phyloP scores from a whole-genome alignment of 2,329 filamentous ascomycete species.

The Verticillium alfalfae region DNA sequence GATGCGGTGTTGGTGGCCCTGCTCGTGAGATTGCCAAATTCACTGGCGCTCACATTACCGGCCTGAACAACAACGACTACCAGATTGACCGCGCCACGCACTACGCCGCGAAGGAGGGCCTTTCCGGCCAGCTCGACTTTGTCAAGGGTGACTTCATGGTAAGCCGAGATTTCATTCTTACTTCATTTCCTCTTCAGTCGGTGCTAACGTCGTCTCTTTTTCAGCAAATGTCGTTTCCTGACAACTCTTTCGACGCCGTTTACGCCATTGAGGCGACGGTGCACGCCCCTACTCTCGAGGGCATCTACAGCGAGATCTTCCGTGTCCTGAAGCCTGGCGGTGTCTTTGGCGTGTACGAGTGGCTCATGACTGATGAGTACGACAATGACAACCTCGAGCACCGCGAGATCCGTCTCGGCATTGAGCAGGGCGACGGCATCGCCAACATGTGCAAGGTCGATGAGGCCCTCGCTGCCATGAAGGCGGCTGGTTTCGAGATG shows the following conservation, averaged over 20 bases:
- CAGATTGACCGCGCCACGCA: slow-evolving; percentile 82
- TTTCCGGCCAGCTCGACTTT: slow-evolving; percentile 71
- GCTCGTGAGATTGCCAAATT: slow-evolving; percentile 93
- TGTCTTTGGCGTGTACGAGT: slow-evolving; percentile 91
- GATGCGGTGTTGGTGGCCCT: slow-evolving; percentile 91
- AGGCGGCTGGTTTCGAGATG: slow-evolving; percentile 71
- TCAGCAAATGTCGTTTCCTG: slow-evolving; percentile 84
- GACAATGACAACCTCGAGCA: slow-evolving; percentile 79
- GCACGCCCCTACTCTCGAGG: slow-evolving; percentile 79
- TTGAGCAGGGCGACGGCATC: slow-evolving; percentile 89
- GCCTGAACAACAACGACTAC: slow-evolving; percentile 97
- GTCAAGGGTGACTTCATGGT: slow-evolving; percentile 93
- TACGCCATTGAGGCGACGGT: slow-evolving; percentile 95
- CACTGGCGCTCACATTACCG: slow-evolving; percentile 76
- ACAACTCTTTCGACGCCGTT: slow-evolving; percentile 84
- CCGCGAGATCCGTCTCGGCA: slow-evolving; percentile 79
- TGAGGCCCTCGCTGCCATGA: slow-evolving; percentile 73
- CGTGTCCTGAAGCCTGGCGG: slow-evolving; percentile 92
- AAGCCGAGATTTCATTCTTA: slow-evolving; percentile 9
- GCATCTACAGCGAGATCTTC: slow-evolving; percentile 87
- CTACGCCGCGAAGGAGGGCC: slow-evolving; percentile 73
- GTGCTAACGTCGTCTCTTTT: background rate
- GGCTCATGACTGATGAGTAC: slow-evolving; percentile 95
- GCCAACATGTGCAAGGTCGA: slow-evolving; percentile 87
- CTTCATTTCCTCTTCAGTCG: background rate